Evolutionary conservation across 345 rosid species (phyloP).

Genomic region (Gossypium bickii): DNA sequence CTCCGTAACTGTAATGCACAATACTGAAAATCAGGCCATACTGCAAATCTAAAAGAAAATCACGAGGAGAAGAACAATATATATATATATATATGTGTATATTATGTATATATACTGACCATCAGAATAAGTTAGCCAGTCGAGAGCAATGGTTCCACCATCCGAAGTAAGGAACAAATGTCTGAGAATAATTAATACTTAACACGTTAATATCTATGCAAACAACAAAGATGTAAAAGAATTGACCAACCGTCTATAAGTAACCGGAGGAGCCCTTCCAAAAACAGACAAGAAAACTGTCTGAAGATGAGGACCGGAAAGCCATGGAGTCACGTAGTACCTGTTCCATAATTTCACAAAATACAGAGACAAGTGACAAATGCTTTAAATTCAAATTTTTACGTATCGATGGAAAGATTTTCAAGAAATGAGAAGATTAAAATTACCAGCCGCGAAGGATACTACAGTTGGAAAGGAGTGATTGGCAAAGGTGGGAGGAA

Average conservation of each 20-base stretch:
- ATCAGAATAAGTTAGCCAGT: slow-evolving; percentile 60
- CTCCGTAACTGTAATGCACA: slow-evolving; percentile 28
- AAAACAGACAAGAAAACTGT: slow-evolving; percentile 50
- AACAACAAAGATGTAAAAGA: not conserved
- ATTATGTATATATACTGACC: slow-evolving; percentile 32
- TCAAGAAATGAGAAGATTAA: too few relatives aligned
- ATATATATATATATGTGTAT: too few relatives aligned
- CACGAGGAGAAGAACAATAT: not conserved
- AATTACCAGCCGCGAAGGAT: slow-evolving; percentile 33
- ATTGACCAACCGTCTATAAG: slow-evolving; percentile 31
- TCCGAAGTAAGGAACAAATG: slow-evolving; percentile 61
- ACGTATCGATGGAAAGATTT: too few relatives aligned
- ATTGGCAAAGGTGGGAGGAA: slow-evolving; percentile 43
- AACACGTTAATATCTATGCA: not conserved
- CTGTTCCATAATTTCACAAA: slow-evolving; percentile 21
- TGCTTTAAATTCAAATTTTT: not conserved
- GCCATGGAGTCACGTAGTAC: slow-evolving; percentile 72
- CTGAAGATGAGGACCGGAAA: slow-evolving; percentile 85
- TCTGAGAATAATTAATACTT: slow-evolving; percentile 27
- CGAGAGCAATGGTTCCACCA: slow-evolving; percentile 88
- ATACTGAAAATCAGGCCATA: not conserved
- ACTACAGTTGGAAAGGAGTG: slow-evolving; percentile 52
- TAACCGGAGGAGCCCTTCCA: slow-evolving; percentile 58
- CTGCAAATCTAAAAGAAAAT: not conserved
- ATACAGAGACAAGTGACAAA: not conserved